These are phyloP conservation scores for Cercospora citrullina DNA, from an alignment of 2,329 filamentous ascomycete species.

Conservation along the genomic window DNA sequence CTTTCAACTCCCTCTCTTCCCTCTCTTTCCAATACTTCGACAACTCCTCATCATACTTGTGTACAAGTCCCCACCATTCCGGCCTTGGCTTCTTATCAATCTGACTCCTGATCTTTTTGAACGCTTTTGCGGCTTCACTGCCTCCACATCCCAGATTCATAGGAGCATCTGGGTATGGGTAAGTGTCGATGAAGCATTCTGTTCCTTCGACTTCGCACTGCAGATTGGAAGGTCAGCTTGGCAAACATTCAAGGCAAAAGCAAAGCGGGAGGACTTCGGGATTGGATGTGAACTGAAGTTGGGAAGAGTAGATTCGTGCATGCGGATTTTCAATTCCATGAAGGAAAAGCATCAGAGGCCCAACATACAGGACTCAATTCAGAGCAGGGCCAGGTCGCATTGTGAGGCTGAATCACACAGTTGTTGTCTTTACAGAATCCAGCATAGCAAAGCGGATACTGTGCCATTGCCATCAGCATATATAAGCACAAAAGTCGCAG, in stretches of 20 bases:
- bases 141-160: neutral
- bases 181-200: constrained; percentile 3
- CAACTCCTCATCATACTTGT: neutral
- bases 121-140: neutral
- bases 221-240: neutral
- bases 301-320: neutral
- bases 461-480: neutral
- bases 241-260: neutral
- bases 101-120: neutral
- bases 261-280: neutral
- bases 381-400: neutral
- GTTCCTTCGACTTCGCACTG: neutral
- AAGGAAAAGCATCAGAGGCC: neutral
- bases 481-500: neutral
- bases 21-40: neutral
- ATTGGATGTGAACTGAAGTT: neutral
- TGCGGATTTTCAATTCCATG: neutral
- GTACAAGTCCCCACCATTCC: neutral
- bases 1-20: neutral
- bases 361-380: neutral
- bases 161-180: neutral
- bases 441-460: constrained; percentile 7
- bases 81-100: neutral
- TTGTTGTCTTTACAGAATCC: neutral
- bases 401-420: neutral